Evolutionary conservation across 768 basidiomycete genomes (phyloP).

Genomic region (Hericium alpestre): DNA sequence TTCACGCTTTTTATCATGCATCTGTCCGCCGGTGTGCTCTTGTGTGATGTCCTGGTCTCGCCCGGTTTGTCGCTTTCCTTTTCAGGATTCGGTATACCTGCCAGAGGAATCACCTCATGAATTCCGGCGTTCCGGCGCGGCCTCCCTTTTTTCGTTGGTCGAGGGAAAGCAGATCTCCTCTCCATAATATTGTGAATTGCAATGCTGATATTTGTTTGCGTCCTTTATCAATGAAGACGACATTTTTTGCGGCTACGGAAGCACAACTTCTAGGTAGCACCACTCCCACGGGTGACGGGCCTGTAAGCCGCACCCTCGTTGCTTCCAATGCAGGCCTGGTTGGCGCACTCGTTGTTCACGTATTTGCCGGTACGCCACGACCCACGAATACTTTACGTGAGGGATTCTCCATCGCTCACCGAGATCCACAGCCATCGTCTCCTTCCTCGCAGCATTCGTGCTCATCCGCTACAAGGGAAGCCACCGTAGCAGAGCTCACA

Average conservation of each 20-base stretch:
- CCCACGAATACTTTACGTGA: neutral
- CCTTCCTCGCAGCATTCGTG: conserved; percentile 6
- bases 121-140: too few relatives aligned
- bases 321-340: conserved; percentile 2
- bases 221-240: conserved; percentile 1
- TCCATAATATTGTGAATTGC: neutral
- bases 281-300: neutral
- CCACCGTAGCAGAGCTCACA: conserved; percentile 35
- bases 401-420: neutral
- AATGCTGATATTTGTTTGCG: too few relatives aligned
- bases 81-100: too few relatives aligned
- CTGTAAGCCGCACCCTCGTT: neutral
- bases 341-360: conserved; percentile 11
- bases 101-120: too few relatives aligned
- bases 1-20: neutral
- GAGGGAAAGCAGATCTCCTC: too few relatives aligned
- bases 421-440: conserved; percentile 5
- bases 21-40: neutral
- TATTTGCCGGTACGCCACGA: conserved; percentile 5
- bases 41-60: neutral
- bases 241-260: conserved; percentile 11
- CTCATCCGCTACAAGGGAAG: conserved; percentile 18
- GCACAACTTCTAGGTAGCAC: neutral
- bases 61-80: too few relatives aligned
- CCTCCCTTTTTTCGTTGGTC: too few relatives aligned